A percentile compares a stretch with the other conserved stretches of the same genome.
These are phyloP conservation scores for Claviceps capensis DNA, from an alignment of 2,329 filamentous ascomycete genomes.

Conservation along the genomic window DNA sequence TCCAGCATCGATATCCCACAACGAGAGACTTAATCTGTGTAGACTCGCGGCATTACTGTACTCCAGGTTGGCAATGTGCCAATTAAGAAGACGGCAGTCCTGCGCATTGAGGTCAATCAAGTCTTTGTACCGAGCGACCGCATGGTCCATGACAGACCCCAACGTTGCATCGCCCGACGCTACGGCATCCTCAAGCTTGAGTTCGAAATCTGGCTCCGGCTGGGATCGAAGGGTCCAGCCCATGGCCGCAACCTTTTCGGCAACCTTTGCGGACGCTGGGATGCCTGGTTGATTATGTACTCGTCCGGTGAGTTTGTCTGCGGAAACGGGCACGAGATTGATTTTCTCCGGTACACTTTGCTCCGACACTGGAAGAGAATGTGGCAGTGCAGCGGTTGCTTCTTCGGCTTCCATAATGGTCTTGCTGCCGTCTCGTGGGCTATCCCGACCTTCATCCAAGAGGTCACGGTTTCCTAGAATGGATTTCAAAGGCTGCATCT, in stretches of 20 bases:
- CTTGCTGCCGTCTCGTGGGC: slow-evolving; percentile 51
- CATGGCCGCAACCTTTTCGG: slow-evolving; percentile 63
- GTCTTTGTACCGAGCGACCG: slow-evolving; percentile 74
- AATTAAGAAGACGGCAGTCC: slow-evolving; percentile 85
- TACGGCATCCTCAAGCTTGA: slow-evolving; percentile 58
- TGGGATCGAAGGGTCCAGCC: slow-evolving; percentile 66
- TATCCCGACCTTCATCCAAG: slow-evolving; percentile 73
- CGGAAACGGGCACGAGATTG: slow-evolving; percentile 48
- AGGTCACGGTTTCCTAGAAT: slow-evolving; percentile 73
- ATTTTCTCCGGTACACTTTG: slow-evolving; percentile 38
- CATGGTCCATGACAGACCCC: slow-evolving; percentile 82
- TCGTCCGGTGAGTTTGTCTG: slow-evolving; percentile 57
- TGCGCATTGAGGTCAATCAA: slow-evolving; percentile 73
- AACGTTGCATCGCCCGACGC: slow-evolving; percentile 56
- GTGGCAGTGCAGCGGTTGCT: slow-evolving; percentile 46
- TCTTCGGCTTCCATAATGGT: slow-evolving; percentile 62
- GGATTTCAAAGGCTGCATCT: slow-evolving; percentile 52
- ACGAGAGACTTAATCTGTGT: slow-evolving; percentile 70
- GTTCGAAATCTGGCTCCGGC: slow-evolving; percentile 46
- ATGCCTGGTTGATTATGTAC: slow-evolving; percentile 59
- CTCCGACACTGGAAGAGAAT: slow-evolving; percentile 38
- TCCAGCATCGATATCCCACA: slow-evolving; percentile 95
- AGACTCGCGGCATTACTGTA: slow-evolving; percentile 92
- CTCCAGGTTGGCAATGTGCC: slow-evolving; percentile 96
- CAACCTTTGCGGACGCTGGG: slow-evolving; percentile 56